Conservation (phyloP, 2,329 filamentous ascomycete genomes). For the Alternaria solani region DNA sequence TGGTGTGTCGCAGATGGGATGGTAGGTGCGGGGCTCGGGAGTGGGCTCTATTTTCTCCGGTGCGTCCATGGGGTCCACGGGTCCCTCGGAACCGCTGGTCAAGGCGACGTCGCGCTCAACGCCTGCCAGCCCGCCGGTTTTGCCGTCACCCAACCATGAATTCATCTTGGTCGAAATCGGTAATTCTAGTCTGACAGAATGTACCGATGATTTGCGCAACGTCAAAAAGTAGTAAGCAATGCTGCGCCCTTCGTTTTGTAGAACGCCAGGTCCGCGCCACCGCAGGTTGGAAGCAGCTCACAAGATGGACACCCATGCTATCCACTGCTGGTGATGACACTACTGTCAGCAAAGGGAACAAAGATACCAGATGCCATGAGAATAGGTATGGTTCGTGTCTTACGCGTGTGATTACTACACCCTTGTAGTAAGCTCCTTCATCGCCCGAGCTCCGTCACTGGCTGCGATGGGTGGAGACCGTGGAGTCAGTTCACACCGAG, state of each 20-base stretch:
- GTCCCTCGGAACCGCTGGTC: not conserved
- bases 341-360: not conserved
- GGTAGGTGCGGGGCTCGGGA: not conserved
- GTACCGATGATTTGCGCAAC: not conserved
- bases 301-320: not conserved
- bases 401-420: not conserved
- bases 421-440: not conserved
- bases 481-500: not conserved
- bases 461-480: not conserved
- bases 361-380: not conserved
- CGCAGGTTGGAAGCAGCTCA: not conserved
- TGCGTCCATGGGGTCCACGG: too few species aligned
- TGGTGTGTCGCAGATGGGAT: not conserved
- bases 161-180: not conserved
- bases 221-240: not conserved
- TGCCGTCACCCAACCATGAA: not conserved
- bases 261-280: not conserved
- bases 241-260: not conserved
- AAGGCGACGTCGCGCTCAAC: not conserved
- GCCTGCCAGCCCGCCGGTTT: not conserved
- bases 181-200: not conserved
- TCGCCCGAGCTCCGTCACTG: not conserved
- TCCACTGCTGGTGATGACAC: not conserved
- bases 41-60: not conserved
- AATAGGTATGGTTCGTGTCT: not conserved